Conservation (phyloP, 768 basidiomycete species). For the Clavaria fumosa region DNA sequence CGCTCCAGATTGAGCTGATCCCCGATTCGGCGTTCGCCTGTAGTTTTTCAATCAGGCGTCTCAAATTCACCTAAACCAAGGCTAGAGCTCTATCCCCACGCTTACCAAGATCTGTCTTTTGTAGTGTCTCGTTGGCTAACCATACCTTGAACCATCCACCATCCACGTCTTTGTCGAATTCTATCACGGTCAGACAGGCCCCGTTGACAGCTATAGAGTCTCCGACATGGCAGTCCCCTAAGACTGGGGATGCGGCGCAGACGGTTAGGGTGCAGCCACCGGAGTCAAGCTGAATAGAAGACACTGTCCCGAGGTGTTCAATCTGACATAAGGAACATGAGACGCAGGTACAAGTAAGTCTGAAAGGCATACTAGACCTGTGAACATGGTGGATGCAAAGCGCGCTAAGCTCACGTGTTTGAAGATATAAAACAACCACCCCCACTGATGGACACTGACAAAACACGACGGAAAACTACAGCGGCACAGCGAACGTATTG, state of each 20-base stretch:
- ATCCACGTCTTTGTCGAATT: constrained; percentile 44
- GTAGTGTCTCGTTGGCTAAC: constrained; percentile 89
- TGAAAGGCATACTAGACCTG: constrained; percentile 46
- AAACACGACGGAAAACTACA: constrained; percentile 1
- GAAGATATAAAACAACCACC: constrained; percentile 2
- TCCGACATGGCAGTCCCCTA: constrained; percentile 81
- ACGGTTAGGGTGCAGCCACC: constrained; percentile 79
- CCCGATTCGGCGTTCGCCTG: constrained; percentile 67
- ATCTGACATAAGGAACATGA: constrained; percentile 35
- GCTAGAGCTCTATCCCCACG: background rate
- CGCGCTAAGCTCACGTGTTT: constrained; percentile 1
- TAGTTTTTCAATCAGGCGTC: constrained; percentile 1
- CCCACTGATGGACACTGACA: constrained; percentile 1
- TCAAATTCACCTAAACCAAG: background rate
- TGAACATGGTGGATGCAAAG: constrained; percentile 40
- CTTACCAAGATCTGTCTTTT: constrained; percentile 79
- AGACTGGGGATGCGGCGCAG: constrained; percentile 49
- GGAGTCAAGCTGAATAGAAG: constrained; percentile 41
- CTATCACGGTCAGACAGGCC: constrained; percentile 81
- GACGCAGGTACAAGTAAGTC: constrained; percentile 3
- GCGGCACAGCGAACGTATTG: too few species aligned
- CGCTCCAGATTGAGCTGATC: constrained; percentile 85
- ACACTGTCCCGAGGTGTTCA: constrained; percentile 75
- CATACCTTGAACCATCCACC: constrained; percentile 88
- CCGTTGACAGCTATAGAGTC: constrained; percentile 91